Evolutionary conservation across 352 stramenopile species (phyloP).

Genomic region (Phytophthora kernoviae): DNA sequence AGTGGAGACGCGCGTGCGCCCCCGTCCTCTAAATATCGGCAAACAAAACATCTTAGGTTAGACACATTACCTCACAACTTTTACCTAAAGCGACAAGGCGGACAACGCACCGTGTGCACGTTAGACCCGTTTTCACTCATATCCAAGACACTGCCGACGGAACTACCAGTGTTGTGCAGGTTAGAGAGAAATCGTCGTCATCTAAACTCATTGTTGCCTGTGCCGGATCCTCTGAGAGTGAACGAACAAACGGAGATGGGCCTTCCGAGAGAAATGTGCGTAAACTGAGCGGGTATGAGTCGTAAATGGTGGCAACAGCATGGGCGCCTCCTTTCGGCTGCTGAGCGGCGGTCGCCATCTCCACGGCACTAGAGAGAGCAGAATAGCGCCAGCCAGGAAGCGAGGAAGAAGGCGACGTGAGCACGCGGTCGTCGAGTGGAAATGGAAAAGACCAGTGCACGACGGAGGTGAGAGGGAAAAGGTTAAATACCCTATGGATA

Average conservation of each 20-base stretch:
- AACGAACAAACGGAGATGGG: slow-evolving; percentile 35
- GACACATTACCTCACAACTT: too few relatives aligned
- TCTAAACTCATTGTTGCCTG: slow-evolving; percentile 22
- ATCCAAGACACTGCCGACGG: slow-evolving; percentile 23
- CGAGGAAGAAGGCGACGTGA: too few relatives aligned
- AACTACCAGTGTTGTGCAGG: slow-evolving; percentile 35
- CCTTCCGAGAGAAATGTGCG: slow-evolving; percentile 28
- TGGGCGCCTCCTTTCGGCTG: slow-evolving; percentile 11
- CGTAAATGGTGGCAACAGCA: slow-evolving; percentile 83
- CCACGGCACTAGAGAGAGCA: not conserved
- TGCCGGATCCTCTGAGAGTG: slow-evolving; percentile 25
- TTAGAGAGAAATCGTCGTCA: slow-evolving; percentile 33
- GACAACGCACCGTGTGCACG: not conserved
- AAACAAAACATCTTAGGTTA: too few relatives aligned
- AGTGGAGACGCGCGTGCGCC: slow-evolving; percentile 31
- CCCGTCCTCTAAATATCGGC: not conserved
- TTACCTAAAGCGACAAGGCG: not conserved
- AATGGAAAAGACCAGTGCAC: slow-evolving; percentile 25
- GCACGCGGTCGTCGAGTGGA: not conserved
- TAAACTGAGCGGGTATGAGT: slow-evolving; percentile 66
- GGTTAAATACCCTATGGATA: too few relatives aligned
- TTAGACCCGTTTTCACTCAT: slow-evolving; percentile 21
- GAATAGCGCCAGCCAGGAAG: not conserved
- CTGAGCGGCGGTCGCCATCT: slow-evolving; percentile 23
- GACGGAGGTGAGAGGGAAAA: slow-evolving; percentile 11